A percentile compares a stretch with the other conserved stretches of the same genome.
Evolutionary conservation across 352 stramenopile genomes (phyloP).

Genomic region (Globisporangium acanthophoron): DNA sequence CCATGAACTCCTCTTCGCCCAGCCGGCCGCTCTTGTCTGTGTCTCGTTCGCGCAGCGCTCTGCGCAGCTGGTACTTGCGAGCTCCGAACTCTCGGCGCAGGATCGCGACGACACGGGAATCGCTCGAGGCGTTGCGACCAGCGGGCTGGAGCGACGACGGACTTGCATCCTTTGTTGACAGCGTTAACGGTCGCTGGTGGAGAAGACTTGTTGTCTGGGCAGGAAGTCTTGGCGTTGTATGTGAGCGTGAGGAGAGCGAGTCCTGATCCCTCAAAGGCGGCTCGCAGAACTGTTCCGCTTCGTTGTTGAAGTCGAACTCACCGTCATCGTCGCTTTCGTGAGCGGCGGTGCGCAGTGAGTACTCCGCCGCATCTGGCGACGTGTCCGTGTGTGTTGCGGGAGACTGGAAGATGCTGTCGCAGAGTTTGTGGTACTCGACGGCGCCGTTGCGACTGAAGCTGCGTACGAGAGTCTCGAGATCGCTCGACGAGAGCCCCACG

Average conservation of each 20-base stretch:
- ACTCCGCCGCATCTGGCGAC: neutral
- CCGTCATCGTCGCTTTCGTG: neutral
- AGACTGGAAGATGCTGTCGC: constrained; percentile 33
- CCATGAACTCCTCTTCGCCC: constrained; percentile 75
- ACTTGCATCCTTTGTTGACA: neutral
- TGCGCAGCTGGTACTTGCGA: constrained; percentile 69
- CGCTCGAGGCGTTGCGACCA: neutral
- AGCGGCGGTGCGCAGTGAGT: neutral
- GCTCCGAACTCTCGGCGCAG: constrained; percentile 48
- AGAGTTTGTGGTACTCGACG: constrained; percentile 30
- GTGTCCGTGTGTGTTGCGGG: neutral
- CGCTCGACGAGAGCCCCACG: constrained; percentile 20
- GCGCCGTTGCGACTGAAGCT: constrained; percentile 27
- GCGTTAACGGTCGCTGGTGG: neutral
- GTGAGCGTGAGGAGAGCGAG: constrained; percentile 1
- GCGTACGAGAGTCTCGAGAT: constrained; percentile 25
- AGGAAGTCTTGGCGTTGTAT: neutral
- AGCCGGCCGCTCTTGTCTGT: constrained; percentile 46
- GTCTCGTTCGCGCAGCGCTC: constrained; percentile 57
- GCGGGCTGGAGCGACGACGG: neutral
- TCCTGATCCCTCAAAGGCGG: neutral
- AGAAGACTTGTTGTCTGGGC: neutral
- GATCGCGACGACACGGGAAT: constrained; percentile 33
- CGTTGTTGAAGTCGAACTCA: constrained; percentile 6
- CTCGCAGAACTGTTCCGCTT: constrained; percentile 10